Conservation (phyloP, 257 asterid genomes). For the Lycium barbarum region DNA sequence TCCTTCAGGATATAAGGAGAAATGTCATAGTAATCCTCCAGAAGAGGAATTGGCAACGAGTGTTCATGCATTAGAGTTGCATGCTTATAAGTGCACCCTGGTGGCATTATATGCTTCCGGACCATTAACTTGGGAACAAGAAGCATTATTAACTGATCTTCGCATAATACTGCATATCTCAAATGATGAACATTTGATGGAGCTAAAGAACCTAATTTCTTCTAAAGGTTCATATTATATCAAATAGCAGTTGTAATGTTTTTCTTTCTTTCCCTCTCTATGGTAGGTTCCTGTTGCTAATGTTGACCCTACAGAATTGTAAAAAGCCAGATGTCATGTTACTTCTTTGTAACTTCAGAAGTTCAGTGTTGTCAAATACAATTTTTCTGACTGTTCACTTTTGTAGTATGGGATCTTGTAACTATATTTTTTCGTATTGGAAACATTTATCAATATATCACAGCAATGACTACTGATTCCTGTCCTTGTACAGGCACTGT, state of each 20-base stretch:
- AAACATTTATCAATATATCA: constrained; percentile 38
- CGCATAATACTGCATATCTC: constrained; percentile 84
- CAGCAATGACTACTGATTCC: constrained; percentile 36
- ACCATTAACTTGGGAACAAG: constrained; percentile 95
- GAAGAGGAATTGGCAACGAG: constrained; percentile 61
- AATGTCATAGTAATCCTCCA: constrained; percentile 47
- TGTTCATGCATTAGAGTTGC: constrained; percentile 78
- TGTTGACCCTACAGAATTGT: constrained; percentile 43
- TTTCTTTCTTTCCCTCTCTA: constrained; percentile 28
- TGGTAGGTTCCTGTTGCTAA: constrained; percentile 35
- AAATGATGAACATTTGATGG: constrained; percentile 91
- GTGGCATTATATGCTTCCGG: constrained; percentile 82
- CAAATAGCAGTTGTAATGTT: constrained; percentile 44
- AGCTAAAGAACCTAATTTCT: constrained; percentile 75
- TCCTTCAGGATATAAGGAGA: constrained; percentile 53
- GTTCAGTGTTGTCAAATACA: constrained; percentile 39
- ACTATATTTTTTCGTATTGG: constrained; percentile 39
- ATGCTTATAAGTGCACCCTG: constrained; percentile 80
- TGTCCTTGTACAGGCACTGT: constrained; percentile 28
- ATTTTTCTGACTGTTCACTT: constrained; percentile 36
- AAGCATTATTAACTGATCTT: constrained; percentile 80
- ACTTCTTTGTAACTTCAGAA: constrained; percentile 43
- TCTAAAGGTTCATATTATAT: constrained; percentile 50
- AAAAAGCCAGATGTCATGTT: constrained; percentile 45
- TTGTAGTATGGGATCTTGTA: constrained; percentile 41